Evolutionary conservation across 73 alveolate species (phyloP).

Genomic region (Paramecium sonneborni): DNA sequence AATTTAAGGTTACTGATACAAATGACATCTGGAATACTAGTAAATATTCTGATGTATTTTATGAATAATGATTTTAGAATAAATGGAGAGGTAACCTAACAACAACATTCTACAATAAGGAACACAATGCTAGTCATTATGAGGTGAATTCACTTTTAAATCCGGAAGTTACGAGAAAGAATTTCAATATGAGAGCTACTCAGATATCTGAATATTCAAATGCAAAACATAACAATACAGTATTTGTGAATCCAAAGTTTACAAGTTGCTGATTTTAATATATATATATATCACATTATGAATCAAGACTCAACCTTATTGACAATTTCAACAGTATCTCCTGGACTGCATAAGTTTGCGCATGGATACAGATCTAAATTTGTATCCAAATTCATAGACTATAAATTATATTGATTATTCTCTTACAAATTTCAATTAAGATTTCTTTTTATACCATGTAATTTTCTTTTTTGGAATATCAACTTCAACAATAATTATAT

Average conservation of each 20-base stretch:
- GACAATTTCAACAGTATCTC: conserved; percentile 47
- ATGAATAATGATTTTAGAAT: conserved; percentile 2
- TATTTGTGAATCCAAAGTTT: conserved; percentile 66
- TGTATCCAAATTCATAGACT: conserved; percentile 46
- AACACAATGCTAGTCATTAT: conserved; percentile 50
- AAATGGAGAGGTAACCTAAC: conserved; percentile 62
- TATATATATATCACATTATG: background rate
- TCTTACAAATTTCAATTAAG: background rate
- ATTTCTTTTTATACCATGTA: conserved; percentile 16
- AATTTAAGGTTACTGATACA: conserved; percentile 56
- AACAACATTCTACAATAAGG: conserved; percentile 59
- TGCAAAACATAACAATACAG: conserved; percentile 69
- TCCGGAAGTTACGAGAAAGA: conserved; percentile 60
- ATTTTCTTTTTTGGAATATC: conserved; percentile 30
- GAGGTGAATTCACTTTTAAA: conserved; percentile 37
- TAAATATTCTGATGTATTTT: conserved; percentile 63
- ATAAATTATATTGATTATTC: background rate
- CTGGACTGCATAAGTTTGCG: conserved; percentile 55
- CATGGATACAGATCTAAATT: conserved; percentile 23
- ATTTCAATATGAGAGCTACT: conserved; percentile 67
- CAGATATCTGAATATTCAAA: conserved; percentile 66
- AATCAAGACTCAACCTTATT: conserved; percentile 37
- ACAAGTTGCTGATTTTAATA: conserved; percentile 65
- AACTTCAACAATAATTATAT: conserved; percentile 5
- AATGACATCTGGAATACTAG: conserved; percentile 65